A percentile compares a stretch with the other conserved stretches of the same genome.
Conservation (phyloP, 2,329 filamentous ascomycete genomes). For the Remersonia thermophila region DNA sequence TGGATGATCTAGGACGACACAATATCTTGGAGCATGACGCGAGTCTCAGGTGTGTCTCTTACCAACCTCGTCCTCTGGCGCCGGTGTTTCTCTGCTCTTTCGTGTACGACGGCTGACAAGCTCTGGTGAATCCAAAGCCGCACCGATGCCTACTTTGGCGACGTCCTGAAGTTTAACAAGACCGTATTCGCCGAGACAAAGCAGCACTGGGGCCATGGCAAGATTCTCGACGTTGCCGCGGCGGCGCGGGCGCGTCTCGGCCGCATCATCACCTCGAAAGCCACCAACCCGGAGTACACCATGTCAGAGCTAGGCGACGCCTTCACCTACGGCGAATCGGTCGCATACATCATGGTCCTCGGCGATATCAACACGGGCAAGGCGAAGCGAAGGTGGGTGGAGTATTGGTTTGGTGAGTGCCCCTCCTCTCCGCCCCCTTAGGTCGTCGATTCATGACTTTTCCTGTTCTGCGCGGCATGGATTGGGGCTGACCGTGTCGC, state of each 20-base stretch:
- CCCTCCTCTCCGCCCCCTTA: too few relatives aligned
- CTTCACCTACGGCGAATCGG: slow-evolving; percentile 39
- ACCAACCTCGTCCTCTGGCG: too few relatives aligned
- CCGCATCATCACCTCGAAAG: slow-evolving; percentile 31
- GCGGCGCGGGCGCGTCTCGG: slow-evolving; percentile 34
- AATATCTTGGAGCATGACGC: slow-evolving; percentile 34
- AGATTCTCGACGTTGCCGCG: slow-evolving; percentile 27
- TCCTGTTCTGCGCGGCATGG: background rate
- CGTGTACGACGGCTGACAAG: too few relatives aligned
- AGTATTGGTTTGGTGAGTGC: slow-evolving; percentile 34
- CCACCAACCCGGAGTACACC: slow-evolving; percentile 35
- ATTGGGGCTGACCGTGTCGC: background rate
- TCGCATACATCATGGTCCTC: slow-evolving; percentile 37
- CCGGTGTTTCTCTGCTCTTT: too few relatives aligned
- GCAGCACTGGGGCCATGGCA: slow-evolving; percentile 31
- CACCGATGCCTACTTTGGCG: slow-evolving; percentile 27
- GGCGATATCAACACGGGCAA: slow-evolving; percentile 29
- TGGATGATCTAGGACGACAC: slow-evolving; percentile 32
- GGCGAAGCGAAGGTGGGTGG: slow-evolving; percentile 28
- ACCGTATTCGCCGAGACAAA: slow-evolving; percentile 34
- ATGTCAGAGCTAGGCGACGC: slow-evolving; percentile 29
- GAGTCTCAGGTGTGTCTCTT: slow-evolving; percentile 7
- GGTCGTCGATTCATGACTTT: too few relatives aligned
- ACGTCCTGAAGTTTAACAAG: slow-evolving; percentile 40
- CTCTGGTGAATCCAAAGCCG: slow-evolving; percentile 4